Evolutionary conservation across 306 rosid species (phyloP).

Genomic region (Argentina anserina): DNA sequence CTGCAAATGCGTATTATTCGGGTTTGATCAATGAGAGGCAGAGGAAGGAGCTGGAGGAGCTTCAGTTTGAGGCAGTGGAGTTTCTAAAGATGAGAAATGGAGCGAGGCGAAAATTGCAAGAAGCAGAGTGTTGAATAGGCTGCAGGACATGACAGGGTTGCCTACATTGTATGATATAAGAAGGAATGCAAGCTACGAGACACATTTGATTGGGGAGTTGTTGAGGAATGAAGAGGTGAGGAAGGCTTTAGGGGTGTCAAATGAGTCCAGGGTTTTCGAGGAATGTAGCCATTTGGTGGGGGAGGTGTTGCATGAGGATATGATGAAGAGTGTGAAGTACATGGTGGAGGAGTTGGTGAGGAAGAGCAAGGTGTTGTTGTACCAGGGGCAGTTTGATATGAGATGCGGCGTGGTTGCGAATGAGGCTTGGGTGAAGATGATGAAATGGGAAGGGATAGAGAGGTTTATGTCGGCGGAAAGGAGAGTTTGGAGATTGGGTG

Average conservation of each 20-base stretch:
- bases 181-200: slow-evolving; percentile 34
- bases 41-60: slow-evolving; percentile 43
- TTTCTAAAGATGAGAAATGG: slow-evolving; percentile 43
- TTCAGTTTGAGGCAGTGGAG: slow-evolving; percentile 46
- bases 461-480: background rate
- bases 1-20: slow-evolving; percentile 40
- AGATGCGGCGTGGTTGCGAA: slow-evolving; percentile 12
- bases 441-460: background rate
- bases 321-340: background rate
- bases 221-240: slow-evolving; percentile 36
- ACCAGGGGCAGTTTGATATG: slow-evolving; percentile 10
- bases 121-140: background rate
- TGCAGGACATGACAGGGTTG: slow-evolving; percentile 57
- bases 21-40: slow-evolving; percentile 68
- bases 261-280: background rate
- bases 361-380: slow-evolving; percentile 38
- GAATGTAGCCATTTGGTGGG: slow-evolving; percentile 14
- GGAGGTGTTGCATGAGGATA: background rate
- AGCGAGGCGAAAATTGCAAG: slow-evolving; percentile 47
- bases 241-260: slow-evolving; percentile 39
- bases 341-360: slow-evolving; percentile 4
- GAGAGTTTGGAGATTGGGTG: background rate
- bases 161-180: slow-evolving; percentile 62
- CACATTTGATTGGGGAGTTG: slow-evolving; percentile 33
- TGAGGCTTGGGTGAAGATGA: background rate